Evolutionary conservation across 495 filamentous ascomycete species (phyloP), one percentile per base, ranked within the genome.

Genomic region (Hypoxylon crocopeplum): DNA sequence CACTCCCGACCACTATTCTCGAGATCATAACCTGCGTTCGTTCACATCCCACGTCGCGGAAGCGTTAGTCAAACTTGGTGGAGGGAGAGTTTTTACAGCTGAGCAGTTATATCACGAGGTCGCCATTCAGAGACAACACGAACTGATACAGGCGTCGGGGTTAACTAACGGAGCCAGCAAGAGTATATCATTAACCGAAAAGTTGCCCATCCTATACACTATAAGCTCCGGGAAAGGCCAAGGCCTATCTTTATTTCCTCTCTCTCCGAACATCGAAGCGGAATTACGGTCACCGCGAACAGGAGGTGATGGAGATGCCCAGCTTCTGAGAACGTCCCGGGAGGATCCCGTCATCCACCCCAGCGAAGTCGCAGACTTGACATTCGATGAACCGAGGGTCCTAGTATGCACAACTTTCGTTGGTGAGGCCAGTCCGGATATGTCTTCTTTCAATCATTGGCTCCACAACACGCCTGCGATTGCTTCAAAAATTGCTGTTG

Each of bases 391-490:
- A 36, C 68, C 70, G 10, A 72, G 81, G 52, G 79, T 82, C 12
- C 59, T 84, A 22, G 80, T 83, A 2, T 82, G 81, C 66, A 83
- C 79, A 1, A 83, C 80, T 0, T 83, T 83, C 57, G 77, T 82
- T 22, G 80, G 80, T 32, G 80, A 84, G 51, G 79, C 81, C 7
- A 83, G 78, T 49, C 75, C 79, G 7, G 82, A 83, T 33, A 83
- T 84, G 80, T 73, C 75, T 20, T 82, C 75, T 32, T 83, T 83
- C 59, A 78, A 82, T 68, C 79, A 83, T 39, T 83, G 82, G 81
- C 72, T 84, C 8, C 75, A 79, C 32, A 79, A 76, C 48, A 75
- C 71, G 15, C 78, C 80, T 2, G 59, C 73, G 1, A 70, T 75
- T 7, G 76, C 75, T 16, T 77, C 79, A 5, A 80, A 80, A 41